Conservation (phyloP, 306 rosid genomes). For the Vachellia pachyceras region DNA sequence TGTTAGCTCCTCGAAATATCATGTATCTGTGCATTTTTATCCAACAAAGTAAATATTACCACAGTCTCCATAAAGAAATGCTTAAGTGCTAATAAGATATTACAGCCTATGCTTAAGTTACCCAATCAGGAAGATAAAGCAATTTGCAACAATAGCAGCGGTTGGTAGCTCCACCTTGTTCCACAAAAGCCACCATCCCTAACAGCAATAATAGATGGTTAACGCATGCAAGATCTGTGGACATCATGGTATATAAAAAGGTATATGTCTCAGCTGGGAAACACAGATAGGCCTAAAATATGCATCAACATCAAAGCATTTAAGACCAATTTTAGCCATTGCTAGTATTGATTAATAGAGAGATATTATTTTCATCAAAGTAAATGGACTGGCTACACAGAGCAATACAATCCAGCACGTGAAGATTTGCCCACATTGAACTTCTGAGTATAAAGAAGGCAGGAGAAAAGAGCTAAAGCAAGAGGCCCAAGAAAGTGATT, state of each 20-base stretch:
- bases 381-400: neutral
- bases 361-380: neutral
- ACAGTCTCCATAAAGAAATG: slow-evolving; percentile 15
- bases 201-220: slow-evolving; percentile 39
- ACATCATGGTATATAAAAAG: slow-evolving; percentile 4
- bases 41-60: slow-evolving; percentile 20
- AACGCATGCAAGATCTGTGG: slow-evolving; percentile 28
- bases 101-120: too few relatives aligned
- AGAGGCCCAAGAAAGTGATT: neutral
- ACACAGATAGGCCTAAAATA: neutral
- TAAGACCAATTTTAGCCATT: neutral
- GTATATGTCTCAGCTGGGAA: slow-evolving; percentile 22
- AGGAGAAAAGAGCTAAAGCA: neutral
- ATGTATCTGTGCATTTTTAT: slow-evolving; percentile 65
- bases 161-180: slow-evolving; percentile 76
- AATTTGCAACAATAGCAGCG: slow-evolving; percentile 66
- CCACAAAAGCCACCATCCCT: slow-evolving; percentile 97
- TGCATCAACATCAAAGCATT: slow-evolving; percentile 1
- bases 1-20: slow-evolving; percentile 97
- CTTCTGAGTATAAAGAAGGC: neutral
- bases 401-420: neutral
- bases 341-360: neutral
- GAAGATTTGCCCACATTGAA: neutral
- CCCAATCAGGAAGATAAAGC: slow-evolving; percentile 85
- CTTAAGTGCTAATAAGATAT: slow-evolving; percentile 6